These are phyloP conservation scores for Kwoniella sp. DNA, from an alignment of 768 basidiomycete genomes.

Conservation along the genomic window DNA sequence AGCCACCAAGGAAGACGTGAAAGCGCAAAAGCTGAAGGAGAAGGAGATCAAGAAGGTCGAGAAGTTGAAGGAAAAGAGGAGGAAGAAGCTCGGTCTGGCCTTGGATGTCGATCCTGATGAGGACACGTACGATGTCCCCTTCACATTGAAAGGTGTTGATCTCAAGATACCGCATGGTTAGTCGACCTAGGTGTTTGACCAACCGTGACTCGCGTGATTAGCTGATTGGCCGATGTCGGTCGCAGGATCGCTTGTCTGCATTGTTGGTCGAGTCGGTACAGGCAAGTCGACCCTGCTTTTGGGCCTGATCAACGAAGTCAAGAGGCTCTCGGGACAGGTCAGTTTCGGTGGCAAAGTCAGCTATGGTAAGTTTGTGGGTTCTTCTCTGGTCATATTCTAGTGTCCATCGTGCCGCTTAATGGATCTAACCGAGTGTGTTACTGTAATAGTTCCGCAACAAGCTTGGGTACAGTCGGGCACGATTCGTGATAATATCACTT, in stretches of 20 bases:
- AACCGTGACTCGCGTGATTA: too few relatives aligned
- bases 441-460: slow-evolving; percentile 45
- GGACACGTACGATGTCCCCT: slow-evolving; percentile 56
- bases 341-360: slow-evolving; percentile 42
- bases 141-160: slow-evolving; percentile 61
- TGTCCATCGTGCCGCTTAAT: too few relatives aligned
- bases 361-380: slow-evolving; percentile 37
- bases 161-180: slow-evolving; percentile 58
- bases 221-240: not conserved
- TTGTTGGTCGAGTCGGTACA: slow-evolving; percentile 51
- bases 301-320: slow-evolving; percentile 51
- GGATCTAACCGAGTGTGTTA: too few relatives aligned
- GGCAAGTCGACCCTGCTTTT: slow-evolving; percentile 52
- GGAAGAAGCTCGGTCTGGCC: slow-evolving; percentile 9
- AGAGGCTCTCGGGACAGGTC: slow-evolving; percentile 31
- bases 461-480: slow-evolving; percentile 54
- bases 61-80: slow-evolving; percentile 16
- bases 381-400: too few relatives aligned
- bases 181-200: slow-evolving; percentile 2
- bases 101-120: slow-evolving; percentile 17
- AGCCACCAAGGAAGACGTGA: not conserved
- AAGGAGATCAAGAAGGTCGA: slow-evolving; percentile 23
- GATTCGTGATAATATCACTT: slow-evolving; percentile 53
- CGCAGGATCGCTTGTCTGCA: slow-evolving; percentile 43
- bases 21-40: too few relatives aligned